These are phyloP conservation scores for Rhododendron ferrugineum DNA, from an alignment of 148 eudicot species.

Conservation along the genomic window DNA sequence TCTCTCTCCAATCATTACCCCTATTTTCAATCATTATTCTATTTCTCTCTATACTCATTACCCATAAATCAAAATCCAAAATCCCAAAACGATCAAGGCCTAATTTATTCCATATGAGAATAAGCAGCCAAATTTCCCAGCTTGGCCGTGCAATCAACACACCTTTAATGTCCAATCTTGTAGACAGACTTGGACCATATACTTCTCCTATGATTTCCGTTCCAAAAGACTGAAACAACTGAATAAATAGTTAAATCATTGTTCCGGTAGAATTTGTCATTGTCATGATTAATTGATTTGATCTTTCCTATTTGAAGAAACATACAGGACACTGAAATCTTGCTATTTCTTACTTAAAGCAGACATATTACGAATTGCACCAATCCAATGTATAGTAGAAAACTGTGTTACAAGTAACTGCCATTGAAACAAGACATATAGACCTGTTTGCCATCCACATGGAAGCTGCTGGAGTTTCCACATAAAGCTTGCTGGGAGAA, in stretches of 20 bases:
- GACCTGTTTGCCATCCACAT: not conserved
- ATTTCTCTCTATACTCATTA: too few relatives aligned
- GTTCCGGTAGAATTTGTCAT: not conserved
- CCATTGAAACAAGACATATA: not conserved
- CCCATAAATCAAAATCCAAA: too few relatives aligned
- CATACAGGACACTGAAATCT: not conserved
- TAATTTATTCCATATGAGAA: not conserved
- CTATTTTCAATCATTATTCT: too few relatives aligned
- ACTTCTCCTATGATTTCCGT: not conserved
- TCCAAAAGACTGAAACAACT: not conserved
- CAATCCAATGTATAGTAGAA: not conserved
- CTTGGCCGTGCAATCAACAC: not conserved
- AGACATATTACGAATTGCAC: not conserved
- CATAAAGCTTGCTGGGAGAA: not conserved
- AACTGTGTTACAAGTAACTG: not conserved
- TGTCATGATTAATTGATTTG: not conserved
- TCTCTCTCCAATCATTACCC: too few relatives aligned
- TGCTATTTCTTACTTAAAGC: not conserved
- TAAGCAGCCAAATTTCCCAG: not conserved
- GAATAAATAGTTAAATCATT: not conserved
- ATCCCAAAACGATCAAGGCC: too few relatives aligned
- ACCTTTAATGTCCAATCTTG: not conserved
- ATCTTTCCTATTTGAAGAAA: not conserved
- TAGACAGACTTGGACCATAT: not conserved
- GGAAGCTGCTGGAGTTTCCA: not conserved